Evolutionary conservation across 306 rosid species (phyloP), one percentile per base, ranked within the genome.

Genomic region (Inga laurina): DNA sequence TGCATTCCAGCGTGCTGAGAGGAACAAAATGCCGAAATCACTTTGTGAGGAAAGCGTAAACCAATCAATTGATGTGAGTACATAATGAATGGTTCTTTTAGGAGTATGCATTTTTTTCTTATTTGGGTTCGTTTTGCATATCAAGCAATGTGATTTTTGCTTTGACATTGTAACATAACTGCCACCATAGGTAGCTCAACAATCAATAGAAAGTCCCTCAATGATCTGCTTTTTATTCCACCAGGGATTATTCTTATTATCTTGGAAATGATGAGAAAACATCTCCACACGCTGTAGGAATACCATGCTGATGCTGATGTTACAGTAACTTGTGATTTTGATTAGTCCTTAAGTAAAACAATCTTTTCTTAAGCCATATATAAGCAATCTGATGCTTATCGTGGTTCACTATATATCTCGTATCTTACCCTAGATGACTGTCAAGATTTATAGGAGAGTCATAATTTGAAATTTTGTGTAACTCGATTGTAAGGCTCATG

Each of bases 1-100:
- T 48, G 95, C 98, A 15, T 93, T 93, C 85, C 97, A 90, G 90
- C 90, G 66, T 24, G 97, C 97, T 77, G 98, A 95, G 84, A 86
- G 66, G 82, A 91, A 87, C 84, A 92, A 97, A 89, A 19, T 22
- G 71, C 80, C 76, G 68, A 84, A 79, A 71, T 74, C 76, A 66
- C 34, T 32, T 82, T 81, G 85, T 10, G 82, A 88, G 76, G 87
- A 84, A 78, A 84, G 21, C 79, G 84, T 59, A 32, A 68, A 71
- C 75, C 84, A 91, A 75, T 73, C 89, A 57, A 82, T 61, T 83
- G 87, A 44, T 79, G 91, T 88, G 74, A 80, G 91, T 74, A 39
- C 54, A 73, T 59, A 56, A 70, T 62, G 51, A 27, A 27, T 27
- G 27, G 56, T 80, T 64, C 44, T 37, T 34, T 12, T 76, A 54